Conservation (phyloP, 371 early-diverging fungal species). For the Mucor piriformis region DNA sequence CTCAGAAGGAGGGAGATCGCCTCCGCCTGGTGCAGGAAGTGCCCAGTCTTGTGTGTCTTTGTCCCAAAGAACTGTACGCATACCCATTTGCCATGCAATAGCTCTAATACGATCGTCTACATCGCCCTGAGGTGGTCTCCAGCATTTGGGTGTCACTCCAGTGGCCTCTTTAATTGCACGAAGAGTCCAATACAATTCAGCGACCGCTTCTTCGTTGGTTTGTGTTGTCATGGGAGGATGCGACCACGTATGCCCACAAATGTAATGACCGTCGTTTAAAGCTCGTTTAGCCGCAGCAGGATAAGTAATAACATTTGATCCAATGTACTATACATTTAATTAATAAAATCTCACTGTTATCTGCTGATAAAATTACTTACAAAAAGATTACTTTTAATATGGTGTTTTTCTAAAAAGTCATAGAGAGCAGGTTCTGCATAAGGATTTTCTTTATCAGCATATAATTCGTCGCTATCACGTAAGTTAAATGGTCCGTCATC, state of each 20-base stretch:
- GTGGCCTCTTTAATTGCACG: constrained; percentile 54
- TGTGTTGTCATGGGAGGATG: constrained; percentile 58
- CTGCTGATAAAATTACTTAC: constrained; percentile 18
- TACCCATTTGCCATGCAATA: constrained; percentile 51
- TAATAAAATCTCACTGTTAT: background rate
- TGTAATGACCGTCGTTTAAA: constrained; percentile 41
- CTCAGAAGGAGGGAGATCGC: background rate
- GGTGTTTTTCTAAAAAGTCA: constrained; percentile 36
- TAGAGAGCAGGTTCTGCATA: constrained; percentile 45
- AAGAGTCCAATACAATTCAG: constrained; percentile 56
- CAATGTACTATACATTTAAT: constrained; percentile 34
- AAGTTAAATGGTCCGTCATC: constrained; percentile 51
- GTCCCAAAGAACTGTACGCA: constrained; percentile 45
- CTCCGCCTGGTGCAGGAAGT: constrained; percentile 22
- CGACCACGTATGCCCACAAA: constrained; percentile 60
- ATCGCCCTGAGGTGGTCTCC: constrained; percentile 56
- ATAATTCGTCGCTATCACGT: constrained; percentile 10
- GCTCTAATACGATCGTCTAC: constrained; percentile 55
- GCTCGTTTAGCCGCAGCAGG: constrained; percentile 50
- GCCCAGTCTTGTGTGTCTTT: constrained; percentile 36
- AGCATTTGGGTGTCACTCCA: constrained; percentile 55
- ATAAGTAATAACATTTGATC: constrained; percentile 44
- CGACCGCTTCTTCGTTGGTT: constrained; percentile 51
- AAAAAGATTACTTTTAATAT: constrained; percentile 20
- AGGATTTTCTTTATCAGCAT: constrained; percentile 13